A percentile compares a stretch with the other conserved stretches of the same genome.
phyloP scores from a whole-genome alignment of 2,329 filamentous ascomycete genomes.

The Sporothrix globosa region DNA sequence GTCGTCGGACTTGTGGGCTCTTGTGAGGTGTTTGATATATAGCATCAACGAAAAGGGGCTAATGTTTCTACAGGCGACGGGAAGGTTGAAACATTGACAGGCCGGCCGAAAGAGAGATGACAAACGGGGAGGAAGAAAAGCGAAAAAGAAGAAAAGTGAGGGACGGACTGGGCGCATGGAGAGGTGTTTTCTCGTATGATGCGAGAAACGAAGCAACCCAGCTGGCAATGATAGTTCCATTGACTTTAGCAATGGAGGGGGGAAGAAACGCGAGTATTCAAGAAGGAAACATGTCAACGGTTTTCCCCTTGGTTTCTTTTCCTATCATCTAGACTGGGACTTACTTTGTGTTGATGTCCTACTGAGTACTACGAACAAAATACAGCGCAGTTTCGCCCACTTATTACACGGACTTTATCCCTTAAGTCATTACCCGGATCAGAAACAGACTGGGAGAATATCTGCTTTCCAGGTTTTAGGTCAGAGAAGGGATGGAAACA shows the following conservation, averaged over 20 bases:
- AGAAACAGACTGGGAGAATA: not conserved
- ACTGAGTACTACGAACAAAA: not conserved
- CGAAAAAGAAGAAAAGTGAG: not conserved
- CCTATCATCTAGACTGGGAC: not conserved
- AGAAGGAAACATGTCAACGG: not conserved
- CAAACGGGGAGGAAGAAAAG: not conserved
- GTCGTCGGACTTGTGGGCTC: not conserved
- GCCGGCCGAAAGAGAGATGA: not conserved
- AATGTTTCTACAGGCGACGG: conserved; percentile 7
- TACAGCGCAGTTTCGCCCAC: not conserved
- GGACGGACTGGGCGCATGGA: too few relatives aligned
- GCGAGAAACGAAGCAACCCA: not conserved
- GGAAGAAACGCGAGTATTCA: not conserved
- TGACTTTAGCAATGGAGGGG: conserved; percentile 15
- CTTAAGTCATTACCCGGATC: not conserved
- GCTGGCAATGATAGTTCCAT: conserved; percentile 3
- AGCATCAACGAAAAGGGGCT: not conserved
- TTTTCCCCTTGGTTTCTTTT: not conserved
- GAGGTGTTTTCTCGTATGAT: too few relatives aligned
- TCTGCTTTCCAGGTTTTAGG: not conserved
- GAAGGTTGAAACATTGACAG: conserved; percentile 7
- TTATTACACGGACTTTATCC: not conserved
- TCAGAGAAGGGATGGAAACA: conserved; percentile 3
- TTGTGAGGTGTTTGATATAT: not conserved
- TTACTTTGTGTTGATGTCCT: not conserved